A percentile compares a stretch with the other conserved stretches of the same genome.
Conservation (phyloP, 208 protist species). For the Trypanosoma avium region DNA sequence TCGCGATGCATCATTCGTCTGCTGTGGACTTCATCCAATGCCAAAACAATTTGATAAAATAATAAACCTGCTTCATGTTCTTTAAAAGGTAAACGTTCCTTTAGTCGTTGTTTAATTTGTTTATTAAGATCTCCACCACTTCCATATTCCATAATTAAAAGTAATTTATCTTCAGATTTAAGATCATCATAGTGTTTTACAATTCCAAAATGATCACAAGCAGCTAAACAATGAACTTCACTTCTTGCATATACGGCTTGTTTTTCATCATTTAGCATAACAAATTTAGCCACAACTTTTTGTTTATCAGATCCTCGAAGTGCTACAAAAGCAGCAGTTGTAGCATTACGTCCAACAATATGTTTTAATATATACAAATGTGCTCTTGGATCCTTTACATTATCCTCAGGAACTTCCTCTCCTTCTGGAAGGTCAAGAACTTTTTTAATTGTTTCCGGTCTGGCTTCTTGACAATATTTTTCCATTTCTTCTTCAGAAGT, state of each 20-base stretch:
- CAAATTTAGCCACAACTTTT: constrained; percentile 84
- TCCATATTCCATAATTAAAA: constrained; percentile 90
- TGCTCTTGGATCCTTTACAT: constrained; percentile 52
- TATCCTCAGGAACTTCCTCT: constrained; percentile 59
- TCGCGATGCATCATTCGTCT: constrained; percentile 90
- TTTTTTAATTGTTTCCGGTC: constrained; percentile 33
- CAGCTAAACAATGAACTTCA: constrained; percentile 84
- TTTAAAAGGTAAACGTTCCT: constrained; percentile 69
- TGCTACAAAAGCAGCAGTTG: constrained; percentile 82
- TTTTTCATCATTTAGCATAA: constrained; percentile 84
- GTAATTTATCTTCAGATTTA: constrained; percentile 73
- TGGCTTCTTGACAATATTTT: constrained; percentile 41
- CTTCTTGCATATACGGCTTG: constrained; percentile 81
- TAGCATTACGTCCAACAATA: constrained; percentile 81
- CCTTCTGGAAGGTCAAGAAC: constrained; percentile 53
- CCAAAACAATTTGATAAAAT: constrained; percentile 86
- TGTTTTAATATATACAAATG: constrained; percentile 84
- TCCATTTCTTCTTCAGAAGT: constrained; percentile 67
- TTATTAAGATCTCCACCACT: constrained; percentile 87
- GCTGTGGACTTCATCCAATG: constrained; percentile 84
- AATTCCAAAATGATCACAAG: constrained; percentile 89
- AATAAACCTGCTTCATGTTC: constrained; percentile 85
- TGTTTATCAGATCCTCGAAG: constrained; percentile 59
- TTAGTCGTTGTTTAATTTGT: constrained; percentile 83
- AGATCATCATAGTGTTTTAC: constrained; percentile 88